Conservation (phyloP, 305 asterid species). For the Fraxinus paxiana region DNA sequence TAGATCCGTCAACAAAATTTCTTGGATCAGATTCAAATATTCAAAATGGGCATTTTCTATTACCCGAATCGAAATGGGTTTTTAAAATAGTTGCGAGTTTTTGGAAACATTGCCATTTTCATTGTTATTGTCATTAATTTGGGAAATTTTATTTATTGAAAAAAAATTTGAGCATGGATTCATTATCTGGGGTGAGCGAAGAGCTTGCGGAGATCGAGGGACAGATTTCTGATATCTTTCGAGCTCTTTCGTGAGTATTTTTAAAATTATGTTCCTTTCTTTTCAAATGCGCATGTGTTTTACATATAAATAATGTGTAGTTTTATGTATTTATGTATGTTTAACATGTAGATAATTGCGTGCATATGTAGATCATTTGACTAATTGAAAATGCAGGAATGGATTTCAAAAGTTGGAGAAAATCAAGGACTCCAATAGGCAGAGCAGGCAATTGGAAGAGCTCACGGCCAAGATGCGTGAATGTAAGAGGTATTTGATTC, state of each 20-base stretch:
- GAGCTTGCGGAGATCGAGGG: slow-evolving; percentile 94
- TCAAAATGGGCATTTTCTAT: neutral
- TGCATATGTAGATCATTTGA: slow-evolving; percentile 8
- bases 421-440: slow-evolving; percentile 80
- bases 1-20: slow-evolving; percentile 38
- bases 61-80: neutral
- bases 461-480: slow-evolving; percentile 93
- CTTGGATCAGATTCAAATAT: slow-evolving; percentile 13
- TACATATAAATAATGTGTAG: neutral
- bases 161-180: slow-evolving; percentile 40
- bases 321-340: neutral
- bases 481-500: slow-evolving; percentile 70
- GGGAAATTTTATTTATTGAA: neutral
- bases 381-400: slow-evolving; percentile 51
- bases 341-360: neutral
- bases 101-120: neutral
- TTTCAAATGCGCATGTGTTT: neutral
- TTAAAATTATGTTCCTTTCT: neutral
- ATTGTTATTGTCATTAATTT: neutral
- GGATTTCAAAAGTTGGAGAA: slow-evolving; percentile 96
- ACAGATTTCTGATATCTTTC: slow-evolving; percentile 71
- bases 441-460: slow-evolving; percentile 93
- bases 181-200: slow-evolving; percentile 57
- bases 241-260: slow-evolving; percentile 75
- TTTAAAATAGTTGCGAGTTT: neutral